Base-by-base conservation (phyloP, 2,329 filamentous ascomycete genomes). In the Penicillium sp. region DNA sequence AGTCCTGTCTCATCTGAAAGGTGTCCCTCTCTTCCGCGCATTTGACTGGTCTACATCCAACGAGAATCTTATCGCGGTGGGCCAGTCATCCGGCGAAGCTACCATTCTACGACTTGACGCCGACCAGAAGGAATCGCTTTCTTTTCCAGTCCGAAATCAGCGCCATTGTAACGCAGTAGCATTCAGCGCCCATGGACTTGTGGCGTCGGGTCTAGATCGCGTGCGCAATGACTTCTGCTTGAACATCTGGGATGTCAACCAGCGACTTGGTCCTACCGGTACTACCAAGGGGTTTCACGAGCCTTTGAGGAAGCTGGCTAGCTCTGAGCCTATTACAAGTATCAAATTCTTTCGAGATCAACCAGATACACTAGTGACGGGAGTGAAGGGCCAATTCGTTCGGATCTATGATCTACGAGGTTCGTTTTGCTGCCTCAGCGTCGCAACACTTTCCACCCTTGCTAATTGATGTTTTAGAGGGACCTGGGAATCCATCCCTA, bases 41-140 rank as follows among this genome's bases (percentile, higher is more conserved):
- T 88, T 88, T 71, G 85, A 88, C 70, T 88, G 85, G 85, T 87
- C 85, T 7, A 82, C 82, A 53, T 78, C 77, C 35, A 79, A 87
- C 62, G 81, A 85, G 57, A 77, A 78, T 48, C 72, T 87, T 3
- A 82, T 88, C 29, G 85, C 83, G 21, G 78, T 88, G 13, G 86
- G 86, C 25, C 80, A 85, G 60, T 81, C 83, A 3, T 85, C 84
- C 19, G 86, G 86, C 33, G 85, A 87, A 70, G 84, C 85, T 29
- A 83, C 80, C 13, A 72, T 88, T 50, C 72, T 87, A 55, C 80
- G 81, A 51, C 76, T 88, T 51, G 79, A 83, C 61, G 78, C 81
- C 37, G 77, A 80, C 46, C 73, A 69, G 61, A 82, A 75, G 65
- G 72, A 71, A 46, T 74, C 75, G 7, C 68, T 79, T 45, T 76